A percentile compares a stretch with the other conserved stretches of the same genome.
Evolutionary conservation across 805 yeast genomes (phyloP).

Genomic region (Ogataea ramenticola): DNA sequence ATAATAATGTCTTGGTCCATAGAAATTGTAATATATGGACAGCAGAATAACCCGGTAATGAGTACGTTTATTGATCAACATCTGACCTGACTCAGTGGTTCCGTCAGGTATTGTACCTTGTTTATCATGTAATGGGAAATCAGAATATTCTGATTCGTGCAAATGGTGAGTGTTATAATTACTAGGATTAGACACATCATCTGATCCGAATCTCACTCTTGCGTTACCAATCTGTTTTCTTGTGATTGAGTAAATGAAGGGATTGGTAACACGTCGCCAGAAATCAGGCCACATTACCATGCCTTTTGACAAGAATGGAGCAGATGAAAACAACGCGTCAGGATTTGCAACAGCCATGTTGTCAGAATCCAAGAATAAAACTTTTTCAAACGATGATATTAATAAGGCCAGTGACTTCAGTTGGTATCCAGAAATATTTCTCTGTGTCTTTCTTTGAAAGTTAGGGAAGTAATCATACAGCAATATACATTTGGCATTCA

Average conservation of each 20-base stretch:
- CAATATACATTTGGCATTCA: conserved; percentile 56
- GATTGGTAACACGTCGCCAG: conserved; percentile 51
- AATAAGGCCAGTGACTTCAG: conserved; percentile 41
- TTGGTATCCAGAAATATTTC: conserved; percentile 40
- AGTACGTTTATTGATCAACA: conserved; percentile 39
- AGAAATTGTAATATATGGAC: conserved; percentile 45
- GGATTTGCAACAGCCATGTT: conserved; percentile 43
- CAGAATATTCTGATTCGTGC: conserved; percentile 5
- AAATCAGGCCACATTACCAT: conserved; percentile 55
- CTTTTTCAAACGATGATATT: conserved; percentile 46
- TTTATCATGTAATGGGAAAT: conserved; percentile 42
- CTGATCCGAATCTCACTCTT: conserved; percentile 25
- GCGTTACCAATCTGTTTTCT: conserved; percentile 25
- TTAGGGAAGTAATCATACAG: conserved; percentile 44
- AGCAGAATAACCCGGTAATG: conserved; percentile 41
- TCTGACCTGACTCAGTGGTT: conserved; percentile 52
- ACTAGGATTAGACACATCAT: conserved; percentile 20
- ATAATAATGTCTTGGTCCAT: conserved; percentile 42
- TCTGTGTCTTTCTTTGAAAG: conserved; percentile 14
- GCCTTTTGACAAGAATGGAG: conserved; percentile 47
- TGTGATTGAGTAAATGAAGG: conserved; percentile 39
- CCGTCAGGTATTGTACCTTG: conserved; percentile 46
- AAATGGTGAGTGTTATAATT: conserved; percentile 9
- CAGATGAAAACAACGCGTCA: conserved; percentile 43
- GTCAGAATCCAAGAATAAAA: conserved; percentile 45